Evolutionary conservation across 352 stramenopile species (phyloP).

Genomic region (Globisporangium ultimum): DNA sequence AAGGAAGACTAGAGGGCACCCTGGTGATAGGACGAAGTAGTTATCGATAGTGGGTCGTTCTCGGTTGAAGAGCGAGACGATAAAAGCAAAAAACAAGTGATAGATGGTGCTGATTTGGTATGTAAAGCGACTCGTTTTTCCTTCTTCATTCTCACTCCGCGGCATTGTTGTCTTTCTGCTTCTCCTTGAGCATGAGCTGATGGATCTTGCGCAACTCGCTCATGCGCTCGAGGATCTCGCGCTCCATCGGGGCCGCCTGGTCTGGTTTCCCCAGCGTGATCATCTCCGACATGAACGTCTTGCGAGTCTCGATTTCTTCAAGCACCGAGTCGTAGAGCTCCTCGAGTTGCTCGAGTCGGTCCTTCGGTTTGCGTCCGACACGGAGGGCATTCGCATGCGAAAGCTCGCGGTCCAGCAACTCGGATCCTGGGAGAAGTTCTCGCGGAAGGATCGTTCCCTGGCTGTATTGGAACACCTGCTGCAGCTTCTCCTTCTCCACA

Average conservation of each 20-base stretch:
- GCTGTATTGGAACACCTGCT: conserved; percentile 74
- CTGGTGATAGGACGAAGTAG: no score
- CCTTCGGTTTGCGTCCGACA: conserved; percentile 31
- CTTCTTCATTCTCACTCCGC: background rate
- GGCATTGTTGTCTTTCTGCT: conserved; percentile 20
- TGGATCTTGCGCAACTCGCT: conserved; percentile 63
- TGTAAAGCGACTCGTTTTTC: no score
- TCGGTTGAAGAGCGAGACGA: background rate
- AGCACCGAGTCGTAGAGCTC: conserved; percentile 61
- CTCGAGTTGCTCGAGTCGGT: conserved; percentile 49
- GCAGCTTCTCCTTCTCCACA: conserved; percentile 81
- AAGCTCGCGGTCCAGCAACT: conserved; percentile 60
- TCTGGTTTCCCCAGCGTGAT: conserved; percentile 42
- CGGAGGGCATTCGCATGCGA: conserved; percentile 45
- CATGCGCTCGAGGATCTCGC: conserved; percentile 65
- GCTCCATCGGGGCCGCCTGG: conserved; percentile 39
- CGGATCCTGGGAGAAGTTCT: conserved; percentile 65
- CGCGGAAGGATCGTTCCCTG: conserved; percentile 63
- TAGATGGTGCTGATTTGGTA: background rate
- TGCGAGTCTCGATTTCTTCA: conserved; percentile 58
- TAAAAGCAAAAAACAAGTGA: background rate
- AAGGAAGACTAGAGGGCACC: conserved; percentile 30
- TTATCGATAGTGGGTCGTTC: background rate
- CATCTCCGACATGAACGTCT: conserved; percentile 68
- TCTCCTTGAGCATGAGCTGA: conserved; percentile 51